phyloP scores from a whole-genome alignment of 1,284 basidiomycete species.

The Rhodotorula mucilaginosa region DNA sequence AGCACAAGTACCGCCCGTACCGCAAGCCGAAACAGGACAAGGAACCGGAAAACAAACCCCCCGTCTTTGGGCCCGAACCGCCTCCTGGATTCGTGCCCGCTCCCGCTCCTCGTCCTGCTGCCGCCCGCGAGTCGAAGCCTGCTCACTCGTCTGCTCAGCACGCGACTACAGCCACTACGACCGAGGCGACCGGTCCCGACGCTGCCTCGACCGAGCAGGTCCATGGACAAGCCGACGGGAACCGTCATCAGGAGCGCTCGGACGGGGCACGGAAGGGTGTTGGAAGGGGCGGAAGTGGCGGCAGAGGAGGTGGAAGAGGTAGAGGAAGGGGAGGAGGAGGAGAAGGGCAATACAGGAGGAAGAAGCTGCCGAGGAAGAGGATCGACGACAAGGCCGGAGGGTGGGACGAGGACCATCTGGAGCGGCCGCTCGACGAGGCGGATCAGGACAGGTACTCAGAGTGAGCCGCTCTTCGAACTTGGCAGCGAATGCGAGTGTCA shows the following conservation, averaged over 20 bases:
- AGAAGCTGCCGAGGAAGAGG: slow-evolving; percentile 15
- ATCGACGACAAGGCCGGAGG: slow-evolving; percentile 6
- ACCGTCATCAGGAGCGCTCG: not conserved
- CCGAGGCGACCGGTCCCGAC: not conserved
- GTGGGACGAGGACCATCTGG: slow-evolving; percentile 4
- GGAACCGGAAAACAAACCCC: not conserved
- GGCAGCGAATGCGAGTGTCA: not conserved
- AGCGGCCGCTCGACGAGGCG: slow-evolving; percentile 6
- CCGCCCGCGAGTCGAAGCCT: not conserved
- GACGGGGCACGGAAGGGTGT: not conserved
- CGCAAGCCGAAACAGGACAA: not conserved
- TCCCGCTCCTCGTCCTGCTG: not conserved
- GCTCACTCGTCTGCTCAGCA: not conserved
- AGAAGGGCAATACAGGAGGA: not conserved
- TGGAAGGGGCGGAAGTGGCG: not conserved
- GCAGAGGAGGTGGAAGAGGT: not conserved
- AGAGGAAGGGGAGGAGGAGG: not conserved
- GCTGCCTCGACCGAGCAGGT: not conserved
- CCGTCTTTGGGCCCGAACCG: slow-evolving; percentile 5
- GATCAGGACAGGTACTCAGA: slow-evolving; percentile 12
- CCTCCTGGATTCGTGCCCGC: not conserved
- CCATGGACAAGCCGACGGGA: not conserved
- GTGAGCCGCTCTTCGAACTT: not conserved
- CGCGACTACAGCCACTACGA: not conserved
- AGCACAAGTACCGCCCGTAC: not conserved